Percentiles rank a stretch among this genome's conserved stretches.
Evolutionary conservation across 176 grass and related monocot species (phyloP).

Genomic region (Bromus sterilis): DNA sequence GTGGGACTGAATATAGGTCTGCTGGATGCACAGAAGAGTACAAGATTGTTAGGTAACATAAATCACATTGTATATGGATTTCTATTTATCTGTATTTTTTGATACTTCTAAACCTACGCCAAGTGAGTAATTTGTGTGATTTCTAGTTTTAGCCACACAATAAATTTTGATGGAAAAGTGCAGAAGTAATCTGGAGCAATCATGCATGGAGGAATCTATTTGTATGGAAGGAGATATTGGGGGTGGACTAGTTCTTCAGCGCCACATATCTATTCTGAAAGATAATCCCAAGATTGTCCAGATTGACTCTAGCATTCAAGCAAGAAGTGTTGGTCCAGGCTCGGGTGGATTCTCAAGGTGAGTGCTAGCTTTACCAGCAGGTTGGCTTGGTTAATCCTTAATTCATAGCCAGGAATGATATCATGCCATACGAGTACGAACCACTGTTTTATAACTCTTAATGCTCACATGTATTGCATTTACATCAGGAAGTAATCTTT

Average conservation of each 20-base stretch:
- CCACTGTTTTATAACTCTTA: background rate
- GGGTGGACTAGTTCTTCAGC: conserved; percentile 69
- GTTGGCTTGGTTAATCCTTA: background rate
- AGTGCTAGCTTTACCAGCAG: background rate
- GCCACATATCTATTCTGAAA: conserved; percentile 65
- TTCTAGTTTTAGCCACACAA: background rate
- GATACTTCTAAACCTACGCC: background rate
- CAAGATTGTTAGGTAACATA: conserved; percentile 50
- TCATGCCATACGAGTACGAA: background rate
- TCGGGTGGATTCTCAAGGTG: conserved; percentile 95
- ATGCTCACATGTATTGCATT: background rate
- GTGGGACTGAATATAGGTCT: conserved; percentile 78
- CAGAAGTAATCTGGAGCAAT: conserved; percentile 65
- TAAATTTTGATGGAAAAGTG: conserved; percentile 19
- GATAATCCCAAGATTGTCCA: conserved; percentile 46
- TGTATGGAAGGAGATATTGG: conserved; percentile 88
- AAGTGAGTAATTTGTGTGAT: background rate
- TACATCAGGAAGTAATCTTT: background rate
- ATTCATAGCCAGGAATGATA: background rate
- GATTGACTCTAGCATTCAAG: conserved; percentile 80
- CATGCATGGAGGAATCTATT: conserved; percentile 62
- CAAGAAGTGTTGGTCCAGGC: conserved; percentile 70
- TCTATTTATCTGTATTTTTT: background rate
- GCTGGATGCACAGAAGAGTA: conserved; percentile 96
- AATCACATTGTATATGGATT: background rate